Percentiles rank a stretch among this genome's conserved stretches.
phyloP scores from a whole-genome alignment of 768 basidiomycete genomes.

The Polyporus arcularius region DNA sequence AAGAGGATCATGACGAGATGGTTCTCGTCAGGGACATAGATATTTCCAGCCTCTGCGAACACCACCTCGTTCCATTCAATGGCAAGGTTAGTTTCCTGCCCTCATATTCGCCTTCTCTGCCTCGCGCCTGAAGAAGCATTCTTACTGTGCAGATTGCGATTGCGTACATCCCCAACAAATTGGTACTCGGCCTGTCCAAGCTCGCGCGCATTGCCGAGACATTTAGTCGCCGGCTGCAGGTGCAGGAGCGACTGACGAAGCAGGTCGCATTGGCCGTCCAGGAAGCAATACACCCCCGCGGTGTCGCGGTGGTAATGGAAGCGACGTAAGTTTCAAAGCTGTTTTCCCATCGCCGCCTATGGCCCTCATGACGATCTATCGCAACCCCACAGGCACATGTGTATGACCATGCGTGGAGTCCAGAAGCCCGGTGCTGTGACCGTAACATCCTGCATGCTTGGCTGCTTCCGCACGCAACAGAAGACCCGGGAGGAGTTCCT shows the following conservation, averaged over 20 bases:
- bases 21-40: constrained; percentile 97
- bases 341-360: constrained; percentile 12
- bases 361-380: constrained; percentile 2
- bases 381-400: constrained; percentile 72
- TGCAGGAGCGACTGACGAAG: constrained; percentile 96
- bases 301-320: constrained; percentile 99
- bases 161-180: constrained; percentile 94
- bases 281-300: constrained; percentile 96
- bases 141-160: constrained; percentile 76
- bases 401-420: constrained; percentile 99
- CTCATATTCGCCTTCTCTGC: background rate
- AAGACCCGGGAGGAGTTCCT: constrained; percentile 98
- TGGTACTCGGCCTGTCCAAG: constrained; percentile 94
- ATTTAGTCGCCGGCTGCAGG: constrained; percentile 92
- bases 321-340: constrained; percentile 70
- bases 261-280: constrained; percentile 98
- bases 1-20: constrained; percentile 99
- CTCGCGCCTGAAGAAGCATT: background rate
- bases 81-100: constrained; percentile 71
- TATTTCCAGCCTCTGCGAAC: constrained; percentile 96
- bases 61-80: constrained; percentile 96
- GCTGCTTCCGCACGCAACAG: constrained; percentile 97
- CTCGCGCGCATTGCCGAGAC: constrained; percentile 97
- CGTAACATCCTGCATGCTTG: constrained; percentile 96
- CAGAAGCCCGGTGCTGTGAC: constrained; percentile 97